Conservation (phyloP, 225 moss, liverwort and hornwort species). For the Climacium dendroides region DNA sequence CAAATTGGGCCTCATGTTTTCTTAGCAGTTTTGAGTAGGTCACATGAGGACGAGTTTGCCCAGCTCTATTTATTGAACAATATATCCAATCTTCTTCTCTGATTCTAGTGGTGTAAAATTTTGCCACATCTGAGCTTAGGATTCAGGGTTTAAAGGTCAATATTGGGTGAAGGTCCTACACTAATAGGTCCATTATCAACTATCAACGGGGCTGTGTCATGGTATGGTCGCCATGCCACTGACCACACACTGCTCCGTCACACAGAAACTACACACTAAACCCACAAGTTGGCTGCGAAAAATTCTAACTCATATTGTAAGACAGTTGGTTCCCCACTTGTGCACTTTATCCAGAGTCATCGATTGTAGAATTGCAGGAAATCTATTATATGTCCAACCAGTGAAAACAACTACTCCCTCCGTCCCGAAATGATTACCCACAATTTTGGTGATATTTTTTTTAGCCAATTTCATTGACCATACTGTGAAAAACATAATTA, state of each 20-base stretch:
- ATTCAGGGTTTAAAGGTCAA: not conserved
- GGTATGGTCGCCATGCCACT: not conserved
- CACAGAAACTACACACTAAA: not conserved
- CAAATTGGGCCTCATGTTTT: not conserved
- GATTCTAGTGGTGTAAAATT: not conserved
- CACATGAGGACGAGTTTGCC: not conserved
- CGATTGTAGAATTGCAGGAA: not conserved
- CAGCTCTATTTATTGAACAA: not conserved
- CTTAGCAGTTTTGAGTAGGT: not conserved
- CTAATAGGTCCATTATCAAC: not conserved
- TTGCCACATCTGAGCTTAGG: not conserved
- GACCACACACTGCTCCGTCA: not conserved
- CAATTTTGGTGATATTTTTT: too few species aligned
- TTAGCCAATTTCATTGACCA: too few species aligned
- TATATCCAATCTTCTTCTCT: not conserved
- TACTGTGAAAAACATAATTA: too few species aligned
- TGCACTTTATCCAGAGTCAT: not conserved
- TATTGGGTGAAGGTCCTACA: not conserved
- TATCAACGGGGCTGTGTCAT: not conserved
- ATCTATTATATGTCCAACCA: not conserved
- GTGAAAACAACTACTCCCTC: not conserved
- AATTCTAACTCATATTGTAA: not conserved
- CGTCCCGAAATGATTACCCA: too few species aligned
- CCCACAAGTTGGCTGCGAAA: not conserved
- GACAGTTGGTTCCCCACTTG: not conserved